phyloP scores from a whole-genome alignment of 805 yeast genomes.

The Suhomyces sp. region DNA sequence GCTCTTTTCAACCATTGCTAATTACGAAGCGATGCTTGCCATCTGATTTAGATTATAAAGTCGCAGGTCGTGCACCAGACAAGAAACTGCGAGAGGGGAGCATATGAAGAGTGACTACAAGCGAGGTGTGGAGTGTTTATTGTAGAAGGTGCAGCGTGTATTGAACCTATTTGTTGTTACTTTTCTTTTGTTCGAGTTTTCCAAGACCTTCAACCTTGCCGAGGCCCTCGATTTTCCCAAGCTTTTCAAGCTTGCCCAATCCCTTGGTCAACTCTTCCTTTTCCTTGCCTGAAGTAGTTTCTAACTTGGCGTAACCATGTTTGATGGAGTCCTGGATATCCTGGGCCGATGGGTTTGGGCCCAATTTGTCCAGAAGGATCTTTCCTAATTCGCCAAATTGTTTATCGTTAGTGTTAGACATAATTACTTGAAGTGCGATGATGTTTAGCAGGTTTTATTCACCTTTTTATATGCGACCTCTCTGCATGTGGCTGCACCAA shows the following conservation, averaged over 20 bases:
- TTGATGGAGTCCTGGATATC: slow-evolving; percentile 3
- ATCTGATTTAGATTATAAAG: background rate
- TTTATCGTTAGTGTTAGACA: slow-evolving; percentile 1
- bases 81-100: background rate
- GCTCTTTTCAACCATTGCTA: slow-evolving; percentile 1
- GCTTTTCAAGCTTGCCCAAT: slow-evolving; percentile 4
- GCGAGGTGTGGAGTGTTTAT: background rate
- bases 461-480: background rate
- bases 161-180: background rate
- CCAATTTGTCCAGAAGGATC: slow-evolving; percentile 6
- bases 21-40: background rate
- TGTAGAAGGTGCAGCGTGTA: background rate
- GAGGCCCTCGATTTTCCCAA: slow-evolving; percentile 6
- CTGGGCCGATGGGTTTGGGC: slow-evolving; percentile 3
- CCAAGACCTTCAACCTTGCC: slow-evolving; percentile 5
- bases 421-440: background rate
- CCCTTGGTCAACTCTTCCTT: slow-evolving; percentile 7
- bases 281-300: slow-evolving; percentile 4
- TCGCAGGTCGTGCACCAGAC: background rate
- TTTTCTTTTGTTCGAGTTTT: slow-evolving; percentile 1
- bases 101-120: background rate
- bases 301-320: slow-evolving; percentile 7
- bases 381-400: slow-evolving; percentile 12
- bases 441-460: background rate
- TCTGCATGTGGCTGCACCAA: background rate